phyloP scores from a whole-genome alignment of 805 yeast species.

The Kuraishia borneana region DNA sequence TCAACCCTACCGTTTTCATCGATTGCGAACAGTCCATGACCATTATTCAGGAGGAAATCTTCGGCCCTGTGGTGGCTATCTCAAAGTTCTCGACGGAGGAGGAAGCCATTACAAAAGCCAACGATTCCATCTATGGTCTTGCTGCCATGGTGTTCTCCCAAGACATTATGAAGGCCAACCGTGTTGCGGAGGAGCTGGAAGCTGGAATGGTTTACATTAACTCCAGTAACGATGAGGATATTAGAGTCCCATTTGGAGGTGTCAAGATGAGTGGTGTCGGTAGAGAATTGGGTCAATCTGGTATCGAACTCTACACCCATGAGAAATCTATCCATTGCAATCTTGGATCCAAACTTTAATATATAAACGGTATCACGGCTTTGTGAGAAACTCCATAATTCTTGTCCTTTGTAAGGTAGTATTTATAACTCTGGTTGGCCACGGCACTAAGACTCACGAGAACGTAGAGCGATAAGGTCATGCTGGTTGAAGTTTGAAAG shows the following conservation, averaged over 20 bases:
- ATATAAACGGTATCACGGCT: neutral
- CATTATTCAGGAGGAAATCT: slow-evolving; percentile 71
- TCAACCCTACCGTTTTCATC: slow-evolving; percentile 68
- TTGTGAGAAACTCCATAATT: neutral
- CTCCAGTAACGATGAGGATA: slow-evolving; percentile 54
- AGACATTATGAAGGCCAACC: slow-evolving; percentile 56
- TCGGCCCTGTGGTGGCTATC: slow-evolving; percentile 75
- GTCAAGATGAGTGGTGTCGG: slow-evolving; percentile 73
- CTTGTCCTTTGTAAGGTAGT: neutral
- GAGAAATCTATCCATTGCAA: slow-evolving; percentile 56
- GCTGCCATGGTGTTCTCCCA: slow-evolving; percentile 75
- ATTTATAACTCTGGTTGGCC: neutral
- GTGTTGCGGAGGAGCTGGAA: slow-evolving; percentile 45
- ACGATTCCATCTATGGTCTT: slow-evolving; percentile 65
- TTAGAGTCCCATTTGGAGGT: slow-evolving; percentile 72
- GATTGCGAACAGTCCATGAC: slow-evolving; percentile 56
- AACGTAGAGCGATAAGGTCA: neutral
- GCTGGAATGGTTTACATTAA: slow-evolving; percentile 67
- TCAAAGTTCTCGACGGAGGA: slow-evolving; percentile 55
- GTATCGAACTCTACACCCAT: slow-evolving; percentile 61
- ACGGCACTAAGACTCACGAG: neutral
- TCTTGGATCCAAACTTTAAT: slow-evolving; percentile 28
- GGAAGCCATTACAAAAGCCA: slow-evolving; percentile 61
- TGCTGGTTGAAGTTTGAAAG: neutral
- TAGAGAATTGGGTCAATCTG: slow-evolving; percentile 70